Evolutionary conservation across 352 stramenopile genomes (phyloP).

Genomic region (Phytophthora melonis): DNA sequence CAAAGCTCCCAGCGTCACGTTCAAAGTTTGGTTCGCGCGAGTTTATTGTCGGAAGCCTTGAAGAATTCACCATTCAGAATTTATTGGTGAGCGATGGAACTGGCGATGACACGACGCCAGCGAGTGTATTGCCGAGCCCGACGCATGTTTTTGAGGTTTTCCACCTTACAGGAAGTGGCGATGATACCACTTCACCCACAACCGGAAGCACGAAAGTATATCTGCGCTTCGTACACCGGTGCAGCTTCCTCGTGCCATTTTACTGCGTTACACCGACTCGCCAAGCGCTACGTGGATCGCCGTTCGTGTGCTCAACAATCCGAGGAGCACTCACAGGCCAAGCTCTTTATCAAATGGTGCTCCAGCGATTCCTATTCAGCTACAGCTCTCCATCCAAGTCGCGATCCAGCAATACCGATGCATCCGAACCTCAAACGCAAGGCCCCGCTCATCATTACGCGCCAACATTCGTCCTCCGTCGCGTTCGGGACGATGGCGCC

Average conservation of each 20-base stretch:
- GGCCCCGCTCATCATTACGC: neutral
- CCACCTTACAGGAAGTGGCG: neutral
- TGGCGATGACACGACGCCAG: constrained; percentile 15
- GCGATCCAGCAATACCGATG: neutral
- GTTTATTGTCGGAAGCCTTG: constrained; percentile 17
- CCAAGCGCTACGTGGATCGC: constrained; percentile 44
- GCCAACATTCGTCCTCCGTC: constrained; percentile 52
- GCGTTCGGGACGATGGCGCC: constrained; percentile 53
- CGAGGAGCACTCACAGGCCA: constrained; percentile 36
- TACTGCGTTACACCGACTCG: constrained; percentile 56
- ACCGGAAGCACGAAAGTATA: constrained; percentile 25
- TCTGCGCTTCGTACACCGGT: constrained; percentile 59
- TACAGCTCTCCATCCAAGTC: neutral
- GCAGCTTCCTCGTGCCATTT: constrained; percentile 55
- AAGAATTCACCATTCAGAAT: constrained; percentile 51
- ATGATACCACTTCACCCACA: constrained; percentile 7
- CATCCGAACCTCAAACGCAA: neutral
- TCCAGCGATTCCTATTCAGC: constrained; percentile 21
- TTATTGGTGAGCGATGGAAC: constrained; percentile 32
- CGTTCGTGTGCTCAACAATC: constrained; percentile 42
- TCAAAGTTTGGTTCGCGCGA: neutral
- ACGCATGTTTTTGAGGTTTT: constrained; percentile 58
- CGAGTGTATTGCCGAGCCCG: constrained; percentile 22
- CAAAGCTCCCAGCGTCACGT: constrained; percentile 1
- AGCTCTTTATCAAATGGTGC: constrained; percentile 41